Evolutionary conservation across 2,329 filamentous ascomycete genomes (phyloP).

Genomic region (Aspergillus awamori): DNA sequence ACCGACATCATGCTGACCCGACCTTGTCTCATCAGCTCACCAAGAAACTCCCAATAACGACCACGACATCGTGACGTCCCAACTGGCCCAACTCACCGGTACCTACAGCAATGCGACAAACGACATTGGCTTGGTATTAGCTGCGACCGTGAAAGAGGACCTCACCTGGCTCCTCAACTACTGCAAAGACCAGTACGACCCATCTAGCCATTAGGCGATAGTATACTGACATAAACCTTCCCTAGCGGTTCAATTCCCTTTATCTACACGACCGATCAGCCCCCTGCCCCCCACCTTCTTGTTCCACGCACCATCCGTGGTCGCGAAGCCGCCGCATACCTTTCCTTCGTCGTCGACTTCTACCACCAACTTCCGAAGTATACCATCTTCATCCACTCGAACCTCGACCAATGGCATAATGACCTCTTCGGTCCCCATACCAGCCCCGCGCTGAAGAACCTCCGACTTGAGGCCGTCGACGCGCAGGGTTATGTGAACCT

Average conservation of each 20-base stretch:
- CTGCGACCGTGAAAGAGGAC: conserved; percentile 23
- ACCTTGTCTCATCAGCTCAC: neutral
- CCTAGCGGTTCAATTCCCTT: conserved; percentile 26
- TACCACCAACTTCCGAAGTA: conserved; percentile 63
- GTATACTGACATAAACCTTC: neutral
- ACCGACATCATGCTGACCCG: conserved; percentile 11
- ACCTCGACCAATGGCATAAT: conserved; percentile 61
- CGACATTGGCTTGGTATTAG: conserved; percentile 22
- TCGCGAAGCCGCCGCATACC: conserved; percentile 65
- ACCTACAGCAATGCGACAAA: conserved; percentile 19
- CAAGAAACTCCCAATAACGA: conserved; percentile 10
- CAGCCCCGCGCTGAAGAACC: conserved; percentile 29
- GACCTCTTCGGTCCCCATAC: conserved; percentile 47
- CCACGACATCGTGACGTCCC: conserved; percentile 15
- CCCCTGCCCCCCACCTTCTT: conserved; percentile 27
- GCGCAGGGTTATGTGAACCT: conserved; percentile 45
- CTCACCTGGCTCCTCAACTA: conserved; percentile 26
- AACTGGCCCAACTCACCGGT: conserved; percentile 22
- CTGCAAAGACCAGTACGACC: conserved; percentile 23
- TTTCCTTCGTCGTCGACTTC: conserved; percentile 64
- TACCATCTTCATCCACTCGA: conserved; percentile 63
- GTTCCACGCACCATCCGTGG: conserved; percentile 48
- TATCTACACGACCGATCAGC: conserved; percentile 33
- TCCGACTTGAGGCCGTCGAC: conserved; percentile 42
- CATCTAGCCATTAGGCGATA: neutral